These are phyloP conservation scores for Diaporthe amygdali DNA, from an alignment of 2,329 filamentous ascomycete genomes.

Conservation along the genomic window DNA sequence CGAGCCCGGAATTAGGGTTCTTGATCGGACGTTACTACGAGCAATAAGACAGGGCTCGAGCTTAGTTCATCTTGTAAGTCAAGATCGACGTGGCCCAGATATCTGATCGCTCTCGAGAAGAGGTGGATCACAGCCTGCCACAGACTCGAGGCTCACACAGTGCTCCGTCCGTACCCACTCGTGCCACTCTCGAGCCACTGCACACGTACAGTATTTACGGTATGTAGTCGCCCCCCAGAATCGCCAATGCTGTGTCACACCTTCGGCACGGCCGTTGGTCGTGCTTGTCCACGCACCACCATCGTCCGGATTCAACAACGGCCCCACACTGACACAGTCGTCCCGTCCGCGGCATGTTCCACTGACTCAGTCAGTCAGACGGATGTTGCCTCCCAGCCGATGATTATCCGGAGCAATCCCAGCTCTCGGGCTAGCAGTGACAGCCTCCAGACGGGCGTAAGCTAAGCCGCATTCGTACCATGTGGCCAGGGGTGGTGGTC, in stretches of 20 bases:
- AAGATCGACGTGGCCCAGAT: slow-evolving; percentile 4
- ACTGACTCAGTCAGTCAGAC: neutral
- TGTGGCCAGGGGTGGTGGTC: neutral
- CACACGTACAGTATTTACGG: too few relatives aligned
- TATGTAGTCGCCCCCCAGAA: neutral
- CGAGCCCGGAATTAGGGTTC: slow-evolving; percentile 2
- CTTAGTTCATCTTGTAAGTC: slow-evolving; percentile 6
- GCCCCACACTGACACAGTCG: slow-evolving; percentile 2
- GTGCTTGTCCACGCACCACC: neutral
- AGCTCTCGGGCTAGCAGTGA: neutral
- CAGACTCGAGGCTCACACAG: neutral
- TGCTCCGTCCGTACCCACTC: neutral
- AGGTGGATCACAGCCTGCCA: neutral
- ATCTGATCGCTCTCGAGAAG: neutral
- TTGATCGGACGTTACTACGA: neutral
- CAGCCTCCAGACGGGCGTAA: neutral
- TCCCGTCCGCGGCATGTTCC: neutral
- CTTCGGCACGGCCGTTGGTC: slow-evolving; percentile 6
- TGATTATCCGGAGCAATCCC: neutral
- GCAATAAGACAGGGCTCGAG: neutral
- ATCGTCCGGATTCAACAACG: neutral
- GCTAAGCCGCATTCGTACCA: neutral
- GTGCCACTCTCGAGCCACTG: too few relatives aligned
- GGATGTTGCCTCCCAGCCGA: neutral
- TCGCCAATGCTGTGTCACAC: neutral